phyloP scores from a whole-genome alignment of 2,329 filamentous ascomycete species.

The Thermothelomyces thermophilus region DNA sequence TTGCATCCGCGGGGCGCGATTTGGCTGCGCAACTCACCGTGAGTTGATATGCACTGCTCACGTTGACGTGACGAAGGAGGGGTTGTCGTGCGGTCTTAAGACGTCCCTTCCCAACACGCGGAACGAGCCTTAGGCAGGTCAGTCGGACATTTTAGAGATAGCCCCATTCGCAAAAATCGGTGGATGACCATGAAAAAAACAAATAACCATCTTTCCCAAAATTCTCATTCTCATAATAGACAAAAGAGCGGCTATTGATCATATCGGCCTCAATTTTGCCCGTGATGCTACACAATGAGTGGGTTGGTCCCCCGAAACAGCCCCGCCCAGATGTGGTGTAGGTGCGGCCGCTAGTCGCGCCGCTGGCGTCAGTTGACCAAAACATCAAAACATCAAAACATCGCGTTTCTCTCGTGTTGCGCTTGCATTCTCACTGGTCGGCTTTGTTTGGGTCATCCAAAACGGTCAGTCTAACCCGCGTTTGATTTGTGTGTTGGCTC shows the following conservation, averaged over 20 bases:
- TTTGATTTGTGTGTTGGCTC: background rate
- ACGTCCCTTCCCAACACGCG: background rate
- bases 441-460: constrained; percentile 13
- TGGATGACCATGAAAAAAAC: too few relatives aligned
- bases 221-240: too few relatives aligned
- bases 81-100: background rate
- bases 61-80: background rate
- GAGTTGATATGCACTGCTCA: background rate
- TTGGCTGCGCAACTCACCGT: background rate
- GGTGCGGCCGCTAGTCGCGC: constrained; percentile 10
- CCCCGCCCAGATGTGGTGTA: background rate
- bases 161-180: background rate
- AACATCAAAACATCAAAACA: constrained; percentile 27
- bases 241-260: too few relatives aligned
- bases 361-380: constrained; percentile 16
- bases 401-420: constrained; percentile 24
- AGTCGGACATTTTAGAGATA: too few relatives aligned
- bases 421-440: constrained; percentile 25
- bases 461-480: constrained; percentile 10
- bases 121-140: background rate
- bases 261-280: too few relatives aligned
- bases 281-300: background rate
- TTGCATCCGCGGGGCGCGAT: background rate
- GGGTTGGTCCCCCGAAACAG: background rate
- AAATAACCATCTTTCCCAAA: too few relatives aligned